Base-by-base conservation (phyloP, 75 land plant species). In the Ceratopteris richardii region DNA sequence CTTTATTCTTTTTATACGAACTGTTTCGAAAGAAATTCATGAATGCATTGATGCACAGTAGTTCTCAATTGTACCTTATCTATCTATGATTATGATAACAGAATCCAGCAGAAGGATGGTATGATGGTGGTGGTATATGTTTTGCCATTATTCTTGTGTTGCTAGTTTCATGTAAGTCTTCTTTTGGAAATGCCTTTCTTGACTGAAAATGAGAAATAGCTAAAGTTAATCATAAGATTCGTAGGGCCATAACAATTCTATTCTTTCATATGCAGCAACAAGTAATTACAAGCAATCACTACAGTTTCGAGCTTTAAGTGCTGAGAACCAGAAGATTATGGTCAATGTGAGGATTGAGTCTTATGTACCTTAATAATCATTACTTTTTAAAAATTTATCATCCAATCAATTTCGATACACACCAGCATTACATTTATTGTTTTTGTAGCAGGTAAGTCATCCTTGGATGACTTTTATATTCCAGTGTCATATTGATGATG, bases 71-170 rank as follows among this genome's bases (percentile, higher is more conserved):
- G n/a, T n/a, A n/a, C n/a, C n/a, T n/a, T n/a, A n/a, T n/a, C n/a
- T n/a, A 4, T 33, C 7, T 33, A 33, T 33, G 9, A 9, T 4
- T 33, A 3, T 33, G 9, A 33, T 57, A 17, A 31, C 59, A 57
- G 59, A 39, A 57, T 31, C 59, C 59, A 33, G 36, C 33, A 40
- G 51, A 47, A 51, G 74, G 74, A 31, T 71, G 74, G 74, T 71
- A 58, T 60, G 74, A 71, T 65, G 74, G 74, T 25, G 68, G 51
- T 50, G 74, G 74, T 18, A 57, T 71, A 47, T 31, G 33, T 20
- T 65, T 71, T 53, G 53, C 54, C 10, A 54, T 71, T 58, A 18
- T 65, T 12, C 68, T 64, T 37, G 74, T 71, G 14, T 51, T 71
- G n/a, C 41, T 71, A 24, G 74, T 71, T 21, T 58, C 59, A 1